Base-by-base conservation (phyloP, 352 stramenopile genomes). In the Phytopythium cucurbitacearum region DNA sequence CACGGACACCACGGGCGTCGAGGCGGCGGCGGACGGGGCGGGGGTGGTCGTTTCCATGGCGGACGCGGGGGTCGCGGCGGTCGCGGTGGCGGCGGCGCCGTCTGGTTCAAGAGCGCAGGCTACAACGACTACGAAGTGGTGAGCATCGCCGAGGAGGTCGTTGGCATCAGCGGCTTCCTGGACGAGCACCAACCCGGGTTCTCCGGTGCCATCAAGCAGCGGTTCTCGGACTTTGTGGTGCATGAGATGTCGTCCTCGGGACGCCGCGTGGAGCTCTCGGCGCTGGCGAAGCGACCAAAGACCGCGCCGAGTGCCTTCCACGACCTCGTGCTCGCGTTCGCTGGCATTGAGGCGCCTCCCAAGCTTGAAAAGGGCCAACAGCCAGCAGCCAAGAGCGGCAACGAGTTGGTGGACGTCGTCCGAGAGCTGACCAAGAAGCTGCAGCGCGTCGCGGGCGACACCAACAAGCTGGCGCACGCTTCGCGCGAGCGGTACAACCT, bases 211-310 rank as follows among this genome's bases (percentile, higher is more conserved):
- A 52, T 94, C 16, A 94, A 95, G 69, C 78, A 92, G 62, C 72
- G 85, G 15, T 95, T 77, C 64, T 87, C 75, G 32, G 86, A 96
- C 53, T 95, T 93, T 60, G 62, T 95, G 48, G 86, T 96, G 46
- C 82, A 87, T 47, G 86, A 96, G 59, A 54, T 94, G 28, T 37
- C 60, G 3, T 42, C 32, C 21, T 59, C 46, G 1, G 56, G 60
- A 3, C 41, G 67, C 56, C 66, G 56, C 3, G 69, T 85, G n/a
- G 48, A 50, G 56, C 62, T 85, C 38, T 49, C 57, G 36, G 69
- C 28, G 13, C 58, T 80, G 35, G 66, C 62, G 13, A 72, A 62
- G 41, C 78, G 75, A 61, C 61, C 62, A 36, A 80, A 73, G 59
- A 65, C 36, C 37, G 61, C 53, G 40, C 48, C 53, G 32, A 28